Conservation (phyloP, 768 basidiomycete species). For the Mycena indigotica region DNA sequence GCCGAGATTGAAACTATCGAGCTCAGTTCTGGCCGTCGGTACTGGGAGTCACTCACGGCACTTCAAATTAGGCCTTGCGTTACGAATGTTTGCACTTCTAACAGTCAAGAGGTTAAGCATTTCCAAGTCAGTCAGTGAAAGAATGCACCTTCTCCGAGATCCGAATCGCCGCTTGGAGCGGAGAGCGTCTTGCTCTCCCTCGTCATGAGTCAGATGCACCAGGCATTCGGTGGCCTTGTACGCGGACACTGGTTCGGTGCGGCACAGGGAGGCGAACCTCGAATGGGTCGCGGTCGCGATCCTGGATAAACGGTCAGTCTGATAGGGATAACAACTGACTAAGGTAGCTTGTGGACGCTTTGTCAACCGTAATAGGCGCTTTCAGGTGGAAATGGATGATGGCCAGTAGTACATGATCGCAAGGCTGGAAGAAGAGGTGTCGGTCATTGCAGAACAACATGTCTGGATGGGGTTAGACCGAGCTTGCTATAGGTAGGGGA, state of each 20-base stretch:
- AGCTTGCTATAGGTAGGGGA: neutral
- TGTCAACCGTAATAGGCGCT: constrained; percentile 97
- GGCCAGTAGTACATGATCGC: constrained; percentile 92
- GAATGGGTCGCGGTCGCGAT: constrained; percentile 80
- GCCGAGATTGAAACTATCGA: too few relatives aligned
- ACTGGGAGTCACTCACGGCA: too few relatives aligned
- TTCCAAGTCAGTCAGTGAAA: too few relatives aligned
- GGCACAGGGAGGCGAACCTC: constrained; percentile 98
- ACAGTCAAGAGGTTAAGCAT: too few relatives aligned
- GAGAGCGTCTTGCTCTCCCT: too few relatives aligned
- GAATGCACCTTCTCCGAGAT: too few relatives aligned
- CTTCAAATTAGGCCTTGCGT: too few relatives aligned
- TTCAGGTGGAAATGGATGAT: constrained; percentile 93
- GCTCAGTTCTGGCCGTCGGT: too few relatives aligned
- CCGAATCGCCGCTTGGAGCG: too few relatives aligned
- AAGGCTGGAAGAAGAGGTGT: constrained; percentile 98
- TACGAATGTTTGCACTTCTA: too few relatives aligned
- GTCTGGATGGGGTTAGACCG: constrained; percentile 50
- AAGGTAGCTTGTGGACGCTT: constrained; percentile 79
- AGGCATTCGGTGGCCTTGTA: constrained; percentile 95
- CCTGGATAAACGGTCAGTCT: too few relatives aligned
- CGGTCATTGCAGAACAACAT: constrained; percentile 96
- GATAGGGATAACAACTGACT: too few relatives aligned
- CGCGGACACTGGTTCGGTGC: constrained; percentile 88
- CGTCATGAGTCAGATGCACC: constrained; percentile 91